Conservation (phyloP, 139 green algal genomes). For the Desmodesmus armatus region DNA sequence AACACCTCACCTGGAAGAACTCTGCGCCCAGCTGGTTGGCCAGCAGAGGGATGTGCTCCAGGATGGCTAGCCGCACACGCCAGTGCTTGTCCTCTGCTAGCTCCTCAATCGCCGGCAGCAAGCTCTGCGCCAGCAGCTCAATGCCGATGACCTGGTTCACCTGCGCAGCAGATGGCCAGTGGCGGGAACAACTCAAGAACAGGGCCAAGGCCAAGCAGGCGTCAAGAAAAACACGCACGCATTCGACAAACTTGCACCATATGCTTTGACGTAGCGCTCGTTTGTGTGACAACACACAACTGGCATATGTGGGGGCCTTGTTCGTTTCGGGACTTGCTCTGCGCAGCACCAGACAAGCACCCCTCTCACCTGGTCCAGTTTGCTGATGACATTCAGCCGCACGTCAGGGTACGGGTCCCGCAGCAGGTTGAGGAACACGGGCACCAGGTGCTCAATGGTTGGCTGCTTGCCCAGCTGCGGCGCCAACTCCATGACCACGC, state of each 20-base stretch:
- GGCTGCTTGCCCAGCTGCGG: slow-evolving; percentile 82
- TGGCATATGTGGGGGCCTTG: too few relatives aligned
- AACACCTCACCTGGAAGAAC: slow-evolving; percentile 72
- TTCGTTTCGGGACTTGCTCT: too few relatives aligned
- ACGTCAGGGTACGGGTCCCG: slow-evolving; percentile 97
- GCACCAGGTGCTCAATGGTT: slow-evolving; percentile 95
- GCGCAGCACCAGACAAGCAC: too few relatives aligned
- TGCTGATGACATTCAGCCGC: slow-evolving; percentile 98
- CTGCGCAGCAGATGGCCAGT: slow-evolving; percentile 36
- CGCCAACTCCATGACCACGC: slow-evolving; percentile 96
- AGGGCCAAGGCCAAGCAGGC: too few relatives aligned
- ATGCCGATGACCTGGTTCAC: slow-evolving; percentile 93
- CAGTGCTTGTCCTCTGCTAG: slow-evolving; percentile 98
- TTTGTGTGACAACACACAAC: background rate
- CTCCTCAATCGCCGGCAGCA: slow-evolving; percentile 98
- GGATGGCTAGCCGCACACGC: slow-evolving; percentile 98
- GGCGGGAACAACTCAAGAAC: background rate
- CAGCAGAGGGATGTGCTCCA: slow-evolving; percentile 98
- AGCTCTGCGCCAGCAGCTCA: slow-evolving; percentile 91
- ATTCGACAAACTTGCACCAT: too few relatives aligned
- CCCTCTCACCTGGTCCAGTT: slow-evolving; percentile 92
- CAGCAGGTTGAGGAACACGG: slow-evolving; percentile 94
- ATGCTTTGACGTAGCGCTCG: too few relatives aligned
- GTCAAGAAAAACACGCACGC: too few relatives aligned
- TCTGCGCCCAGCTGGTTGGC: slow-evolving; percentile 89